Evolutionary conservation across 306 rosid species (phyloP).

Genomic region (Cucumis hystrix): DNA sequence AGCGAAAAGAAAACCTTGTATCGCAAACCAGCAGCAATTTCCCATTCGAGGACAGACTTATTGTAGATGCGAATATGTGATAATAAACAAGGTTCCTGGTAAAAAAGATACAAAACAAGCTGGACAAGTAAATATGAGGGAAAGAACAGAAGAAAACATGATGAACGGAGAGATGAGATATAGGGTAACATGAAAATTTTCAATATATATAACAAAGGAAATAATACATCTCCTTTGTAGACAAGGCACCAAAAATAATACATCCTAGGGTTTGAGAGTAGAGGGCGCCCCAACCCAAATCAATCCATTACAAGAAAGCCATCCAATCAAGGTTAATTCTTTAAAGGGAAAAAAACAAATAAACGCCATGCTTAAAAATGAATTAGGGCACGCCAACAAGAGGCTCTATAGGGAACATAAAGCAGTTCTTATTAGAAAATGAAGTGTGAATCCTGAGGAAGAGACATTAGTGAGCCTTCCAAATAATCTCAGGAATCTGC

Average conservation of each 20-base stretch:
- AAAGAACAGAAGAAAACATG: neutral
- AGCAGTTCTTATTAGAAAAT: neutral
- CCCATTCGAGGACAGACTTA: conserved; percentile 96
- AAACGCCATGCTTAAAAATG: neutral
- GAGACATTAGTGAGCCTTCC: neutral
- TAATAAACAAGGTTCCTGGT: conserved; percentile 74
- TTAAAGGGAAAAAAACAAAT: neutral
- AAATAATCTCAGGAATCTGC: neutral
- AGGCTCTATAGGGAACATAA: neutral
- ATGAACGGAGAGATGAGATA: neutral
- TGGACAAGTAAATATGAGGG: neutral
- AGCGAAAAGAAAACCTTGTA: conserved; percentile 53
- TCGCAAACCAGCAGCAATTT: conserved; percentile 81
- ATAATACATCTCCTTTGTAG: neutral
- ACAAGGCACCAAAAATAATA: neutral
- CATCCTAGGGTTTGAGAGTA: neutral
- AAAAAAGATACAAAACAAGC: conserved; percentile 1
- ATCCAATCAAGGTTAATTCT: neutral
- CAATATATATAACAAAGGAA: neutral
- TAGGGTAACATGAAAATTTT: neutral
- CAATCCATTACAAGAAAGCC: neutral
- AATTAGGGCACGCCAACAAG: neutral
- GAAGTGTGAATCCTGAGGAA: neutral
- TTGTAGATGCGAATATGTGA: conserved; percentile 83
- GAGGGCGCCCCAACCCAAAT: neutral